Percentiles rank a stretch among this genome's conserved stretches.
phyloP scores from a whole-genome alignment of 2,329 filamentous ascomycete species.

The Pseudocercospora eumusae region DNA sequence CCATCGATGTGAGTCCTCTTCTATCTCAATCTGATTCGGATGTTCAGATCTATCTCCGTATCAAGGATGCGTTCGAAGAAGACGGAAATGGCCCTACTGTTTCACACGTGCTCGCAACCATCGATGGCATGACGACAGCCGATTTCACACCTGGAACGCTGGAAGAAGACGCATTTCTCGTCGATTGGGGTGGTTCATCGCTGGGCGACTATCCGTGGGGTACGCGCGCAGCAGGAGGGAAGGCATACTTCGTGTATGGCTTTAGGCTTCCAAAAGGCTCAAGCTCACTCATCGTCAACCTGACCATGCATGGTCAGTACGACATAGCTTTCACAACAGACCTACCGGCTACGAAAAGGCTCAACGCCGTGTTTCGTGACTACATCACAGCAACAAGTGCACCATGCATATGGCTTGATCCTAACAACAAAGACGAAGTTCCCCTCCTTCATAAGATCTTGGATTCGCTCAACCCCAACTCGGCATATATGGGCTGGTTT shows the following conservation, averaged over 20 bases:
- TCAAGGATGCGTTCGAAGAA: conserved; percentile 8
- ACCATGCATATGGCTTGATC: conserved; percentile 17
- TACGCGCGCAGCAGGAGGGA: not conserved
- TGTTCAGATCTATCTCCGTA: conserved; percentile 3
- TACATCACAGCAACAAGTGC: conserved; percentile 10
- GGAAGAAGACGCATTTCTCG: not conserved
- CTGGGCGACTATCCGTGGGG: conserved; percentile 10
- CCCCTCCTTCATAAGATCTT: conserved; percentile 8
- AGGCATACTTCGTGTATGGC: not conserved
- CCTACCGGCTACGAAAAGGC: not conserved
- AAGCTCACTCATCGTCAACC: not conserved
- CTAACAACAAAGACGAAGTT: conserved; percentile 10
- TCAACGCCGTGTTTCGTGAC: conserved; percentile 13
- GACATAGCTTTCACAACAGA: not conserved
- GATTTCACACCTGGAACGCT: conserved; percentile 6
- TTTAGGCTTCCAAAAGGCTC: not conserved
- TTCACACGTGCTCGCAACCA: not conserved
- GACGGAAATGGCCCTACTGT: conserved; percentile 8
- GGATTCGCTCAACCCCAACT: conserved; percentile 5
- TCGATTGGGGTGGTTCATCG: conserved; percentile 9
- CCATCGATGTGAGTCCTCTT: not conserved
- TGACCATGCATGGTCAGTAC: conserved; percentile 2
- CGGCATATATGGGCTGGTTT: conserved; percentile 15
- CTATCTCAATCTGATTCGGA: not conserved
- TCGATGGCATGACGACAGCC: not conserved